Evolutionary conservation across 1,139 yeast genomes (phyloP).

Genomic region (Diutina siamensis): DNA sequence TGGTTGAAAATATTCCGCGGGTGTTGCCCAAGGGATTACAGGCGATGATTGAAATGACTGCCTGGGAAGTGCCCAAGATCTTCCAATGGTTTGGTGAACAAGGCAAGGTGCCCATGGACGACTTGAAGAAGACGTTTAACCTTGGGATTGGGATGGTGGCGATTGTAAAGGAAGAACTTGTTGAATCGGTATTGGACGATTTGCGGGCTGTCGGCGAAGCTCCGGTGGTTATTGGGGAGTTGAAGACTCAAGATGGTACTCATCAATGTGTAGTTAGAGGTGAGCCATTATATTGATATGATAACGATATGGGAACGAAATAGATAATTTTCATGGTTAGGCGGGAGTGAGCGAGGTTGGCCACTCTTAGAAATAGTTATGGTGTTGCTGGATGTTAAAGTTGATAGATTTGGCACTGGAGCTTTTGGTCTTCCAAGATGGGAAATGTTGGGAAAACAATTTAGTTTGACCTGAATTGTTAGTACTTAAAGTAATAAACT

Average conservation of each 20-base stretch:
- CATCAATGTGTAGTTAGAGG: constrained; percentile 4
- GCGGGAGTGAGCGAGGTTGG: too few species aligned
- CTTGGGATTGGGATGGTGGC: constrained; percentile 97
- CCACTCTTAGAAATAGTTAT: too few species aligned
- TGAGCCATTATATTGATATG: constrained; percentile 1
- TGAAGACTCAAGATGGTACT: constrained; percentile 25
- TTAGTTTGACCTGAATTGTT: too few species aligned
- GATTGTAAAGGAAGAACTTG: constrained; percentile 60
- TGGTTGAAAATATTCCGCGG: constrained; percentile 92
- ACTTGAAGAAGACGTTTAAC: constrained; percentile 83
- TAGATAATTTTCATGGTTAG: too few species aligned
- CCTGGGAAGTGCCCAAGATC: constrained; percentile 79
- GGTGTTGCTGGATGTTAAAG: too few species aligned
- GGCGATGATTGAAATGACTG: constrained; percentile 67
- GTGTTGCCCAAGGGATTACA: constrained; percentile 73
- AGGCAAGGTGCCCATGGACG: constrained; percentile 80
- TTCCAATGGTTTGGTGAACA: constrained; percentile 91
- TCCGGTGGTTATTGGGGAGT: constrained; percentile 68
- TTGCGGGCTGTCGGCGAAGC: constrained; percentile 61
- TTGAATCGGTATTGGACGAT: constrained; percentile 39
- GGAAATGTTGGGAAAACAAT: too few species aligned
- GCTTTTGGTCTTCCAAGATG: too few species aligned
- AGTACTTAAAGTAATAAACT: too few species aligned
- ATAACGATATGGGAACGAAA: too few species aligned
- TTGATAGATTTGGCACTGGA: too few species aligned